These are phyloP conservation scores for Erodium moschatum DNA, from an alignment of 441 rosid genomes.

Conservation along the genomic window DNA sequence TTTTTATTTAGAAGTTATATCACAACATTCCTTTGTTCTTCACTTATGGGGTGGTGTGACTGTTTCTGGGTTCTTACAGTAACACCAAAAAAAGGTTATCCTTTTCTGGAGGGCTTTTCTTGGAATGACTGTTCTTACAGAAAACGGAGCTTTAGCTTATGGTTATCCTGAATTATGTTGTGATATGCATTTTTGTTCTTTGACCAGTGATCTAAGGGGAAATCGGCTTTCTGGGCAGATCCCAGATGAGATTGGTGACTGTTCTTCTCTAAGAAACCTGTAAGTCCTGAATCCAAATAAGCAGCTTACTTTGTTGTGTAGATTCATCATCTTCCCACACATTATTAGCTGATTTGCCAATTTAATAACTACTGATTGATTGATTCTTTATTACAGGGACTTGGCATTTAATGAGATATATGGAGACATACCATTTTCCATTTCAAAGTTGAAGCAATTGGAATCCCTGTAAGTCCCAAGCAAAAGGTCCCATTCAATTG, in stretches of 20 bases:
- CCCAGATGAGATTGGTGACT: conserved; percentile 89
- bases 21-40: neutral
- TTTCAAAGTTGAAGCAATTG: conserved; percentile 71
- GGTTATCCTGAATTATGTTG: neutral
- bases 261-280: conserved; percentile 54
- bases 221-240: conserved; percentile 72
- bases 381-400: conserved; percentile 39
- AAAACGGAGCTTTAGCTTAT: neutral
- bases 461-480: conserved; percentile 48
- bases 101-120: neutral
- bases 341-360: neutral
- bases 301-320: neutral
- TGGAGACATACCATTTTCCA: conserved; percentile 82
- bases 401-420: conserved; percentile 50
- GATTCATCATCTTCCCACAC: neutral
- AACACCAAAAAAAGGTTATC: neutral
- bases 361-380: neutral
- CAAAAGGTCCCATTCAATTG: neutral
- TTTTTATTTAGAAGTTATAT: too few species aligned
- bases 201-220: conserved; percentile 67
- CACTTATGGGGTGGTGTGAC: neutral
- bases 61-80: neutral
- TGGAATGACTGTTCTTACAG: neutral
- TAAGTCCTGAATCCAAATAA: conserved; percentile 17
- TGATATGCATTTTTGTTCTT: neutral